Evolutionary conservation across 768 basidiomycete genomes (phyloP), one percentile per base, ranked within the genome.

Genomic region (Hebeloma cylindrosporum): DNA sequence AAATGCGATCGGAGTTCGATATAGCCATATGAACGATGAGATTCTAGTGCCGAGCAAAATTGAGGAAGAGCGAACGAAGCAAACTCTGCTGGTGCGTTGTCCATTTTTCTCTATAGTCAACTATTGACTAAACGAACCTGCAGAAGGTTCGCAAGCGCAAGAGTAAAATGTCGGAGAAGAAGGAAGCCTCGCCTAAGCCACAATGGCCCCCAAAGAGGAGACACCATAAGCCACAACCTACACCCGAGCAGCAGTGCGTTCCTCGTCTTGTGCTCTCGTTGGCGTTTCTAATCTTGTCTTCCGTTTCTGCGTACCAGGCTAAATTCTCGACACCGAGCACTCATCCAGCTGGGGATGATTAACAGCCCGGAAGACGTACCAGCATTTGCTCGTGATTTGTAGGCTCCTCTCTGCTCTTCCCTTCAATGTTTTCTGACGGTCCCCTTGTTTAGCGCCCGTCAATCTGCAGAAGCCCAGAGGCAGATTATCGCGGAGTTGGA

Each of bases 11-110:
- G 86, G 85, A 2, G 78, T 88, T 3, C 74, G 71, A 39, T 92
- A 91, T 51, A 85, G 77, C 23, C 89, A 91, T 56, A 73, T 75
- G 17, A 91, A 92, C 50, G 83, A 87, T 41, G 77, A 83, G 14
- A 69, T 91, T 10, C 68, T 92, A 10, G 69, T 72, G 6, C 77
- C 83, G 3, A 91, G 80, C 57, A 73, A 72, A 7, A 80, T 90
- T 20, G 86, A 88, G 55, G 79, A 80, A 40, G 77, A 81, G 53
- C 74, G 80, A 32, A 74, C 80, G 3, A 75, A 72, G 47, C 73
- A 71, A 16, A 74, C 75, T 11, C 61, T 82, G 21, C 63, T 75
- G 63, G 83, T 82, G 47, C 8, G 61, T 52, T 13, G 33, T 37
- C 7, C 16, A 26, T 35, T 28, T 20, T 22, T 26, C 2, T 38